These are phyloP conservation scores for Anaeramoeba flamelloides DNA, from an alignment of 78 protist species.

Conservation along the genomic window DNA sequence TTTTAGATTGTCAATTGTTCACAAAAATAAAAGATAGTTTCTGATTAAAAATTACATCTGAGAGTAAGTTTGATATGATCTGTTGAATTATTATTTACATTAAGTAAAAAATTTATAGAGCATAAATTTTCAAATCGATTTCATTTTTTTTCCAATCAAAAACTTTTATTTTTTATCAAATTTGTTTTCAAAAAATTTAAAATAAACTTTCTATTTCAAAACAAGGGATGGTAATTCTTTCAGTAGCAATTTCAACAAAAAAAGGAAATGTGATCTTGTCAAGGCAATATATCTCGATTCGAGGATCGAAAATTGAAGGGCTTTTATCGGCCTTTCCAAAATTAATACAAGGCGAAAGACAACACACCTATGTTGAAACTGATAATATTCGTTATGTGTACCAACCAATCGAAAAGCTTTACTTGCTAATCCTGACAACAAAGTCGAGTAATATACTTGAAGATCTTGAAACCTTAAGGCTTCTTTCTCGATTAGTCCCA, in stretches of 20 bases:
- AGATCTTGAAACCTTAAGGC: conserved; percentile 73
- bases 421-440: conserved; percentile 65
- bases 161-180: too few relatives aligned
- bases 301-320: conserved; percentile 73
- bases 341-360: conserved; percentile 46
- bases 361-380: conserved; percentile 82
- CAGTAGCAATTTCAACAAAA: conserved; percentile 34
- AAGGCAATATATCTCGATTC: conserved; percentile 78
- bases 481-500: conserved; percentile 41
- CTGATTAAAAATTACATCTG: too few relatives aligned
- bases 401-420: conserved; percentile 79
- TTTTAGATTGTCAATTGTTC: too few relatives aligned
- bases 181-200: too few relatives aligned
- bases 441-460: conserved; percentile 74
- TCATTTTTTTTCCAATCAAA: too few relatives aligned
- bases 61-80: too few relatives aligned
- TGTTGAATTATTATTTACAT: too few relatives aligned
- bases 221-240: conserved; percentile 40
- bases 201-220: too few relatives aligned
- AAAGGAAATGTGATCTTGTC: conserved; percentile 55
- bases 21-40: too few relatives aligned
- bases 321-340: conserved; percentile 82
- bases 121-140: too few relatives aligned
- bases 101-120: too few relatives aligned
- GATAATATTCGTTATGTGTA: conserved; percentile 82